phyloP scores from a whole-genome alignment of 2,329 filamentous ascomycete genomes.

The Microdochium paspali region DNA sequence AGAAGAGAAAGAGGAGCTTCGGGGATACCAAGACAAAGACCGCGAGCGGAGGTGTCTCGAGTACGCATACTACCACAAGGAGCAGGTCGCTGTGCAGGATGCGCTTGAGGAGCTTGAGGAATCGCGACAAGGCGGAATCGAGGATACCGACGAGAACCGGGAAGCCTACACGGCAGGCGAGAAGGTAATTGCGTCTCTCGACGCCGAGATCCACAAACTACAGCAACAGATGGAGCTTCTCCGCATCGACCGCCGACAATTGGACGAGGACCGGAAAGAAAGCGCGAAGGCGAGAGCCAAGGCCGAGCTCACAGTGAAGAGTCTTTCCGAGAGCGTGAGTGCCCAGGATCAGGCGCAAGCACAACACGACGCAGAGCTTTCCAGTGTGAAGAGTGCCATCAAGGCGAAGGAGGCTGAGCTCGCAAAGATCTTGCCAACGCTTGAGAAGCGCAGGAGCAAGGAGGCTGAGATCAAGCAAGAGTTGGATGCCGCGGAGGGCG shows the following conservation, averaged over 20 bases:
- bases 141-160: constrained; percentile 74
- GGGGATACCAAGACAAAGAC: constrained; percentile 91
- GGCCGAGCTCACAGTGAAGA: constrained; percentile 75
- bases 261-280: constrained; percentile 84
- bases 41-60: constrained; percentile 84
- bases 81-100: constrained; percentile 70
- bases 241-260: constrained; percentile 73
- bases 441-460: constrained; percentile 61
- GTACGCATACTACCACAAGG: constrained; percentile 87
- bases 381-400: constrained; percentile 65
- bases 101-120: constrained; percentile 78
- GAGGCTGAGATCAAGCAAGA: constrained; percentile 63
- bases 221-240: constrained; percentile 78
- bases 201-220: constrained; percentile 69
- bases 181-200: constrained; percentile 66
- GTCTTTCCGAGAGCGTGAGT: constrained; percentile 72
- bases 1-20: constrained; percentile 92
- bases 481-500: constrained; percentile 67
- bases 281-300: constrained; percentile 73
- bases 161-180: constrained; percentile 70
- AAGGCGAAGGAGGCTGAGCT: constrained; percentile 68
- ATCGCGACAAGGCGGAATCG: constrained; percentile 70
- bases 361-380: constrained; percentile 63
- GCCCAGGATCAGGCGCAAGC: constrained; percentile 63
- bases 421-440: constrained; percentile 64